Evolutionary conservation across 805 yeast genomes (phyloP), one percentile per base, ranked within the genome.

Genomic region (Ogataea kodamae): DNA sequence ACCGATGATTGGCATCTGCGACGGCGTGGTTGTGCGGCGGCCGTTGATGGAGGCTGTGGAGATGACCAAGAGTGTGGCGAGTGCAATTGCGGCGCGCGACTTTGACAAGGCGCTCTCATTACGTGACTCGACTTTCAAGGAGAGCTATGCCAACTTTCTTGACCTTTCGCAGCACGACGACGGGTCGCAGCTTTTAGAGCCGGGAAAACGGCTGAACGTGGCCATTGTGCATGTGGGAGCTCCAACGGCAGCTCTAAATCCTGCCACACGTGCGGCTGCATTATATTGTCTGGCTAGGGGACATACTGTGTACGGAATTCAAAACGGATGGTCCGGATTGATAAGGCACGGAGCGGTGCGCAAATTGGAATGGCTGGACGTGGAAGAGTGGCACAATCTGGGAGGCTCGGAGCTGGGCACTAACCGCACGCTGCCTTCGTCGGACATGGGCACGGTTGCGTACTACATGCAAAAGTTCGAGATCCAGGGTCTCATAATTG

Each of bases 341-440:
- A 76, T 87, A 10, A 78, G 95, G 50, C 95, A 89, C 57, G 97
- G 88, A 48, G 75, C 92, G 6, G 81, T 92, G 17, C 67, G 72
- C 34, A 76, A 76, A 52, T 61, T 92, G 28, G 65, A 69, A 18
- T 92, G 97, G 97, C 63, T 80, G 40, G 89, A 84, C 50, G 84
- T 88, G 38, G 94, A 84, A 58, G 81, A 78, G 40, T 89, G 96
- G 96, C 80, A 78, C 57, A 77, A 81, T 40, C 53, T 74, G 40
- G 99, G 98, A 52, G 99, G 98, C 18, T 86, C 96, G 18, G 97
- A 89, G 57, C 81, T 92, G 43, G 99, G 99, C 50, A 92, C 98
- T 20, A 92, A 92, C 69, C 75, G 98, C 54, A 68, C 80, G 25
- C 70, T 87, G 19, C 98, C 98, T 13, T 67, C 71, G 19, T 80